Evolutionary conservation across 2,329 filamentous ascomycete genomes (phyloP), one percentile per base, ranked within the genome.

Genomic region (Coniochaeta sp.): DNA sequence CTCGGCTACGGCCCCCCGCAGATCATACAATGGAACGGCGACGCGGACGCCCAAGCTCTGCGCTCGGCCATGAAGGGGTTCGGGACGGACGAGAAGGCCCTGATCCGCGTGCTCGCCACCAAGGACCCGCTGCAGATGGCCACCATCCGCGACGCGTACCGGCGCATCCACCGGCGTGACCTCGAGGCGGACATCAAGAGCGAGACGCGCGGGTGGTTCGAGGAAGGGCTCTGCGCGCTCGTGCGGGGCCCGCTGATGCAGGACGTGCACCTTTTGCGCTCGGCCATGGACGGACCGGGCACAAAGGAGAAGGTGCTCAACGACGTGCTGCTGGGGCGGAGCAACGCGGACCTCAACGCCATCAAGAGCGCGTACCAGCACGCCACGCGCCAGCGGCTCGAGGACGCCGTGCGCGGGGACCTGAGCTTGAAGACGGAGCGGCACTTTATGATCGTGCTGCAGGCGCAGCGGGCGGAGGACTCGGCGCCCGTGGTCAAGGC

Each of bases 21-120:
- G 68, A 78, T 84, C 54, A 89, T 90, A 50, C 80, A 84, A 32
- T 88, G 81, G 79, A 87, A 96, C 64, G 88, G 85, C 55, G 80
- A 77, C 3, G 76, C 79, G 14, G 87, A 95, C 66, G 89, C 91
- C 0, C 84, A 91, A 60, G 83, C 80, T 4, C 78, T 96, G 24
- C 85, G 91, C 58, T 83, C 83, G 66, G 91, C 93, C 2, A 96
- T 97, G 91, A 96, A 96, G 74, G 92, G 72, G 0, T 90, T 96
- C 63, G 93, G 93, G 36, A 97, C 93, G 0, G 86, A 98, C 68
- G 93, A 97, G 72, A 88, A 86, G 68, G 74, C 82, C 0, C 77
- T 98, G 17, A 93, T 96, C 64, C 77, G 79, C 2, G 77, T 88
- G 3, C 77, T 98, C 9, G 77, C 88, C 2, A 83, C 81, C 65